phyloP scores from a whole-genome alignment of 257 asterid genomes.

The Scutellaria baicalensis region DNA sequence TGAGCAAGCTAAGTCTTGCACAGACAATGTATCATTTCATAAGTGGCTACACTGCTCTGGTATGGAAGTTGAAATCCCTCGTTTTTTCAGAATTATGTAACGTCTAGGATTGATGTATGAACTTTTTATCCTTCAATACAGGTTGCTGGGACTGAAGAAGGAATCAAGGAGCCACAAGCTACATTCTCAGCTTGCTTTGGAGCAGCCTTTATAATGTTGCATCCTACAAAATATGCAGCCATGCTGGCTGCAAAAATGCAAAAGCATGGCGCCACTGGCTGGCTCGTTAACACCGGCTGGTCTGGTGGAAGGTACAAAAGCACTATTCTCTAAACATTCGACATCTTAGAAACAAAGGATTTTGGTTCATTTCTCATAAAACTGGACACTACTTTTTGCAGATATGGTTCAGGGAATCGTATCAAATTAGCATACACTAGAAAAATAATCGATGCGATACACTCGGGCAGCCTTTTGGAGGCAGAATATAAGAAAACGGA shows the following conservation, averaged over 20 bases:
- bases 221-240: slow-evolving; percentile 94
- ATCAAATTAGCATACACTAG: slow-evolving; percentile 87
- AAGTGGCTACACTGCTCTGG: slow-evolving; percentile 99
- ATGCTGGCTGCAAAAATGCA: slow-evolving; percentile 89
- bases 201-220: slow-evolving; percentile 96
- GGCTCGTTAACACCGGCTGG: slow-evolving; percentile 99
- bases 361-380: not conserved
- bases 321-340: not conserved
- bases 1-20: slow-evolving; percentile 84
- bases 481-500: slow-evolving; percentile 61
- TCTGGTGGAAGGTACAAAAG: slow-evolving; percentile 84
- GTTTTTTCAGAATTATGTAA: not conserved
- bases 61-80: not conserved
- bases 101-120: not conserved
- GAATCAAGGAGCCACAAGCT: slow-evolving; percentile 95
- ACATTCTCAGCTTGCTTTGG: slow-evolving; percentile 99
- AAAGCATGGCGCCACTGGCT: slow-evolving; percentile 90
- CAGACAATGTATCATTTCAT: slow-evolving; percentile 99
- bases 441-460: slow-evolving; percentile 91
- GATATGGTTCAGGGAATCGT: slow-evolving; percentile 84
- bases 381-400: slow-evolving; percentile 15
- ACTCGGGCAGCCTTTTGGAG: slow-evolving; percentile 71
- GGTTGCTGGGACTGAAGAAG: slow-evolving; percentile 99
- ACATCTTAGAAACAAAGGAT: too few species aligned
- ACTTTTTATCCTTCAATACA: not conserved